Evolutionary conservation across 805 yeast species (phyloP), one percentile per base, ranked within the genome.

Genomic region (Jamesozyma lodderae): DNA sequence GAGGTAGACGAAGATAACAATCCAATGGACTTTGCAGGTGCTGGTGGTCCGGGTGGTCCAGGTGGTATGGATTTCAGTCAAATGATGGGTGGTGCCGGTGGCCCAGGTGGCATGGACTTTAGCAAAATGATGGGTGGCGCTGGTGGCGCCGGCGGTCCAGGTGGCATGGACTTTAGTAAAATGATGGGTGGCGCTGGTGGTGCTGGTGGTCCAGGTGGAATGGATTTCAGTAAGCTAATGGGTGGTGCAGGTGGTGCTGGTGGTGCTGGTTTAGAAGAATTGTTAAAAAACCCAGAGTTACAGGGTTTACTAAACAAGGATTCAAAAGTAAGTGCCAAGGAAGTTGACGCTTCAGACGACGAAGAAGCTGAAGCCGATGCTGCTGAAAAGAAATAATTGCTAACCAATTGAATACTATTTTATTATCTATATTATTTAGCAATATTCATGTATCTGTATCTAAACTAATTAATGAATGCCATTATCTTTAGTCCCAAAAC

Each of bases 11-110:
- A 43, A 6, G 50, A 45, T 19, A 28, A 37, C 28, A 53, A 51
- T 22, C 68, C 60, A 31, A 66, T 60, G 14, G 41, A 49, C 53
- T 53, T 56, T 43, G 71, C 66, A 38, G 75, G 72, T 36, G 63
- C 57, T 31, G 55, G 22, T 40, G 58, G 59, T 35, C 40, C 53
- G 13, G 62, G 57, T 18, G 68, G 67, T 18, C 43, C 52, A n/a
- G 60, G 62, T 36, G 66, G 64, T 37, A 28, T 51, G 50, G 63
- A 51, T 18, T 18, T 38, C 23, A 32, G 30, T 16, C 39, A 36
- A 31, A 49, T 53, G 33, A 50, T 53, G 32, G 63, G 59, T 13
- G 69, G 67, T 20, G 48, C 55, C 17, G 62, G 63, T 36, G 66
- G 64, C 27, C 44, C 43, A 20, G 52, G 52, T 57, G 52, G 41